These are phyloP conservation scores for Nakaseomyces nivariensis DNA, from an alignment of 1,139 yeast species.

Conservation along the genomic window DNA sequence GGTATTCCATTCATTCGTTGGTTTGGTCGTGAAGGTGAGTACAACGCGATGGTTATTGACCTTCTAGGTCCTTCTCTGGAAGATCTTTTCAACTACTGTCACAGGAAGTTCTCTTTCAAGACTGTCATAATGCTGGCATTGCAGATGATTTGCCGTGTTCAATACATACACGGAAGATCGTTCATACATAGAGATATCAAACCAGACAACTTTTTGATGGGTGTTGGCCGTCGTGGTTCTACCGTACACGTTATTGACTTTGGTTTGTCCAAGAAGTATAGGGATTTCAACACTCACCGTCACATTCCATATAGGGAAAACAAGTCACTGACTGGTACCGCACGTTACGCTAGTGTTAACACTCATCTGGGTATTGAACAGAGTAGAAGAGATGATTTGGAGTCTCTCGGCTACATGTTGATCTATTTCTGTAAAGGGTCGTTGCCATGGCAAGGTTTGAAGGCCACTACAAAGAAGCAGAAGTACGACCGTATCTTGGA, in stretches of 20 bases:
- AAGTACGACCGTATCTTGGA: constrained; percentile 96
- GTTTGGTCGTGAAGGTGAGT: constrained; percentile 96
- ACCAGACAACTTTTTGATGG: constrained; percentile 68
- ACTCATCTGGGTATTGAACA: constrained; percentile 97
- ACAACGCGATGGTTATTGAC: constrained; percentile 94
- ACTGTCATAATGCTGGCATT: constrained; percentile 89
- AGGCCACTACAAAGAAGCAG: constrained; percentile 94
- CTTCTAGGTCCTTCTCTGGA: constrained; percentile 91
- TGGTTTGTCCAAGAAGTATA: constrained; percentile 88
- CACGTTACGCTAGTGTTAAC: constrained; percentile 92
- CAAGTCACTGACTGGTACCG: constrained; percentile 94
- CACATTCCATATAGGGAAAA: constrained; percentile 95
- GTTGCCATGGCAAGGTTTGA: constrained; percentile 97
- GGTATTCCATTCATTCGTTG: constrained; percentile 96
- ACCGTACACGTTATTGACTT: constrained; percentile 96
- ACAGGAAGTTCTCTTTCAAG: constrained; percentile 84
- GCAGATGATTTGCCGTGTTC: constrained; percentile 88
- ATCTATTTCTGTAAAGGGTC: constrained; percentile 93
- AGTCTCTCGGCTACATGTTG: constrained; percentile 86
- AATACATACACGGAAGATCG: constrained; percentile 89
- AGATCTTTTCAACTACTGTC: constrained; percentile 92
- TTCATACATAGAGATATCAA: constrained; percentile 78
- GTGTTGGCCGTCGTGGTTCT: constrained; percentile 83
- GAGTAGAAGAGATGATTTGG: constrained; percentile 92
- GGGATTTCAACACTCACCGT: constrained; percentile 89